These are phyloP conservation scores for Solanum verrucosum DNA, from an alignment of 257 asterid genomes.

Conservation along the genomic window DNA sequence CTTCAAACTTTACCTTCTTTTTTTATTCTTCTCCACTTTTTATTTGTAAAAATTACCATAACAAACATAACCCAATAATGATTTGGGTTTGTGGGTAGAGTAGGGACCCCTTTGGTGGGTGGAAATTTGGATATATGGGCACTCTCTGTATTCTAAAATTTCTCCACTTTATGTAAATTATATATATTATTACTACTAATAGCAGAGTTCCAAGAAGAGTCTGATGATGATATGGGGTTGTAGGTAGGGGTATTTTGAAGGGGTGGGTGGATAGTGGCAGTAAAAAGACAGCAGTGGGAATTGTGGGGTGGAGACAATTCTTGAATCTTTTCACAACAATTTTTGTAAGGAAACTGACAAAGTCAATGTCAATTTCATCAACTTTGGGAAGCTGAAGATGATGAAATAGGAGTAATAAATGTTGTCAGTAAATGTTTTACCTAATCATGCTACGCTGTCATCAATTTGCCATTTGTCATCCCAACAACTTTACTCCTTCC, in stretches of 20 bases:
- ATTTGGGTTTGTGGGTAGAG: slow-evolving; percentile 4
- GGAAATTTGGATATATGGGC: neutral
- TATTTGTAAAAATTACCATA: neutral
- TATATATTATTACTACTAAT: neutral
- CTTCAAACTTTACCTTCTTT: neutral
- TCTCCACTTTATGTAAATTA: neutral
- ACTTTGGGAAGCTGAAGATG: neutral
- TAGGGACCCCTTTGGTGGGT: slow-evolving; percentile 5
- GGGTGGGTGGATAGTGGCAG: slow-evolving; percentile 5
- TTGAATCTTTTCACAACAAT: neutral
- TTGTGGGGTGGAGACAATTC: slow-evolving; percentile 16
- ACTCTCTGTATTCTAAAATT: neutral
- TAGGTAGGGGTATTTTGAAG: neutral
- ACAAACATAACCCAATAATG: slow-evolving; percentile 6
- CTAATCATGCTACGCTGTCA: neutral
- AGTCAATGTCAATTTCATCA: neutral
- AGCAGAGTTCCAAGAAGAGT: neutral
- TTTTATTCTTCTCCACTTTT: neutral
- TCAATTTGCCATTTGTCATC: neutral
- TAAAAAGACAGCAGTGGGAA: neutral
- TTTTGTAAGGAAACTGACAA: neutral
- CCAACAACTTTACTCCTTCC: neutral
- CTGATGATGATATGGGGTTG: slow-evolving; percentile 9
- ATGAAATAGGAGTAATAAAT: neutral
- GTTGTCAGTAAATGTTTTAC: neutral